Evolutionary conservation across 2,329 filamentous ascomycete genomes (phyloP).

Genomic region (Blastomyces emzantsi): DNA sequence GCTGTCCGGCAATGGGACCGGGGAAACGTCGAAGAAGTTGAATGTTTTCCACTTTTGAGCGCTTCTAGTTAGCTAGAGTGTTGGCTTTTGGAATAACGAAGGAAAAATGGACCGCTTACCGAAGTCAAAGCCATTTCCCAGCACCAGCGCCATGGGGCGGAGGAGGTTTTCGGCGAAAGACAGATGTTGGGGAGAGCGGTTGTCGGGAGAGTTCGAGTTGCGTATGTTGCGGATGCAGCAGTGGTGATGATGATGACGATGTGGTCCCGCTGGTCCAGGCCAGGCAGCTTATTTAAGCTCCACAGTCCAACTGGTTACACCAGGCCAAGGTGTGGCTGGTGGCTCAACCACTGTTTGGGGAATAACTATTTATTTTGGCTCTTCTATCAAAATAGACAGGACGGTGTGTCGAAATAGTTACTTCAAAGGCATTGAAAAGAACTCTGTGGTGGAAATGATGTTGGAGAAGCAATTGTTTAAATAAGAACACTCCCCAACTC

Average conservation of each 20-base stretch:
- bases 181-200: not conserved
- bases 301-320: not conserved
- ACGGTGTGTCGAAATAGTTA: not conserved
- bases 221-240: not conserved
- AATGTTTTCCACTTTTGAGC: constrained; percentile 84
- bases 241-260: not conserved
- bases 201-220: too few relatives aligned
- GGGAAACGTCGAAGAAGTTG: constrained; percentile 95
- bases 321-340: too few relatives aligned
- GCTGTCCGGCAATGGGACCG: constrained; percentile 70
- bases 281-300: not conserved
- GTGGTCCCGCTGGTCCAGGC: not conserved
- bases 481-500: too few relatives aligned
- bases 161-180: not conserved
- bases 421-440: not conserved
- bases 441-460: not conserved
- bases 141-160: constrained; percentile 25
- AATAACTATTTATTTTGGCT: too few relatives aligned
- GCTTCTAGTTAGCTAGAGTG: not conserved
- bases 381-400: not conserved
- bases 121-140: constrained; percentile 38
- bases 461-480: not conserved
- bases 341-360: too few relatives aligned
- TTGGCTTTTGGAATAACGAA: not conserved
- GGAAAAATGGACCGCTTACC: constrained; percentile 21